These are phyloP conservation scores for Pleurotus tuber-regium DNA, from an alignment of 768 basidiomycete genomes.

Conservation along the genomic window DNA sequence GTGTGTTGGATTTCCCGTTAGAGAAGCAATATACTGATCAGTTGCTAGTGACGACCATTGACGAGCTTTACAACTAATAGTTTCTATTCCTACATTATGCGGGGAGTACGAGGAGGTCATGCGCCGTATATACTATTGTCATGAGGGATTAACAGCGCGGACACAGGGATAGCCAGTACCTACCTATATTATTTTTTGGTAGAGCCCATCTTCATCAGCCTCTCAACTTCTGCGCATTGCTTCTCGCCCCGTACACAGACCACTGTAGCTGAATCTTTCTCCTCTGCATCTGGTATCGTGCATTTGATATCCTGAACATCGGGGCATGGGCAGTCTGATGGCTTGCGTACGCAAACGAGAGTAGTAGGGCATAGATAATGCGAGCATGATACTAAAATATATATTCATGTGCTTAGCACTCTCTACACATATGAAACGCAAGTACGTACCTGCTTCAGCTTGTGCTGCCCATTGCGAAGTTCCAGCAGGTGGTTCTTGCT, in stretches of 20 bases:
- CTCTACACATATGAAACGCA: background rate
- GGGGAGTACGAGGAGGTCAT: background rate
- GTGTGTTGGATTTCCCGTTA: background rate
- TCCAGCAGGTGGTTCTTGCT: slow-evolving; percentile 49
- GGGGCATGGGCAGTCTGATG: slow-evolving; percentile 77
- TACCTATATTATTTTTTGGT: slow-evolving; percentile 27
- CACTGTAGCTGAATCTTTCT: slow-evolving; percentile 54
- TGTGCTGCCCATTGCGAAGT: slow-evolving; percentile 66
- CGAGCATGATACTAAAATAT: slow-evolving; percentile 63
- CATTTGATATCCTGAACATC: slow-evolving; percentile 76
- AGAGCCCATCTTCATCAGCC: slow-evolving; percentile 40
- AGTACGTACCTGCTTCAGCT: slow-evolving; percentile 56
- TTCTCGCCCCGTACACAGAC: slow-evolving; percentile 66
- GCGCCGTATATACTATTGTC: background rate
- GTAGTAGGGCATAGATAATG: slow-evolving; percentile 76
- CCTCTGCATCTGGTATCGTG: slow-evolving; percentile 59
- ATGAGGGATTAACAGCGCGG: background rate
- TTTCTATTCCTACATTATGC: background rate
- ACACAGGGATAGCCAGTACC: background rate
- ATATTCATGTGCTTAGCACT: background rate
- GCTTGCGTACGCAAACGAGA: slow-evolving; percentile 61
- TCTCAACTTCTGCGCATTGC: slow-evolving; percentile 63
- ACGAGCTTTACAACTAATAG: background rate
- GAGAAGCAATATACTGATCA: background rate
- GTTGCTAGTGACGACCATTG: background rate